Percentiles rank a stretch among this genome's conserved stretches.
Evolutionary conservation across 768 basidiomycete species (phyloP).

Genomic region (Leccinum longicurvipes): DNA sequence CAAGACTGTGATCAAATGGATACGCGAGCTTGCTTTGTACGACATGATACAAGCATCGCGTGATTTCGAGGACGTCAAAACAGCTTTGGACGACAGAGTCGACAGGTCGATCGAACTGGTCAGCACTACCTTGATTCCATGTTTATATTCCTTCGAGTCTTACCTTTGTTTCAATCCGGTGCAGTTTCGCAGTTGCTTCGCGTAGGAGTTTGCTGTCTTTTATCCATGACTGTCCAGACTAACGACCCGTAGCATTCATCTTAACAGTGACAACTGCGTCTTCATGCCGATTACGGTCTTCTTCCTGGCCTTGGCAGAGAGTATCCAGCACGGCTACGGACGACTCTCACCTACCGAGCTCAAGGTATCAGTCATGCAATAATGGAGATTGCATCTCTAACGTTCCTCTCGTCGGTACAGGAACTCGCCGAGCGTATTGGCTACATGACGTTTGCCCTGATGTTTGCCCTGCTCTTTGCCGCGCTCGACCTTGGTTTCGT

Average conservation of each 20-base stretch:
- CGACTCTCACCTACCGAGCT: slow-evolving; percentile 22
- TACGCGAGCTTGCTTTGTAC: slow-evolving; percentile 15
- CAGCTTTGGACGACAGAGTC: slow-evolving; percentile 11
- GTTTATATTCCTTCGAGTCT: background rate
- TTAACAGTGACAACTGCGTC: slow-evolving; percentile 4
- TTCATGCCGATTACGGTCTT: slow-evolving; percentile 12
- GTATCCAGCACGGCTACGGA: slow-evolving; percentile 16
- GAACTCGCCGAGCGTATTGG: slow-evolving; percentile 14
- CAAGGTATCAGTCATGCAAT: slow-evolving; percentile 15
- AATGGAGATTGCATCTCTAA: background rate
- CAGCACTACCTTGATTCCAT: background rate
- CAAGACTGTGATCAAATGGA: background rate
- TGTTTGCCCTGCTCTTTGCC: slow-evolving; percentile 15
- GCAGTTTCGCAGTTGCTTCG: slow-evolving; percentile 15
- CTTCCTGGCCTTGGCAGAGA: slow-evolving; percentile 20
- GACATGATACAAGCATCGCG: slow-evolving; percentile 13
- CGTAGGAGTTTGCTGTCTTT: slow-evolving; percentile 1
- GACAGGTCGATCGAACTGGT: slow-evolving; percentile 25
- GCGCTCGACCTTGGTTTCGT: slow-evolving; percentile 21
- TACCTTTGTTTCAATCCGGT: background rate
- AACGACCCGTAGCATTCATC: slow-evolving; percentile 17
- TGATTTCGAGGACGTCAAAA: slow-evolving; percentile 23
- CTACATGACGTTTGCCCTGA: slow-evolving; percentile 11
- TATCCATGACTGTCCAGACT: background rate
- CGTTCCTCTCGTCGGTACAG: background rate